Base-by-base conservation (phyloP, 805 yeast genomes). In the Starmerella asiatica region DNA sequence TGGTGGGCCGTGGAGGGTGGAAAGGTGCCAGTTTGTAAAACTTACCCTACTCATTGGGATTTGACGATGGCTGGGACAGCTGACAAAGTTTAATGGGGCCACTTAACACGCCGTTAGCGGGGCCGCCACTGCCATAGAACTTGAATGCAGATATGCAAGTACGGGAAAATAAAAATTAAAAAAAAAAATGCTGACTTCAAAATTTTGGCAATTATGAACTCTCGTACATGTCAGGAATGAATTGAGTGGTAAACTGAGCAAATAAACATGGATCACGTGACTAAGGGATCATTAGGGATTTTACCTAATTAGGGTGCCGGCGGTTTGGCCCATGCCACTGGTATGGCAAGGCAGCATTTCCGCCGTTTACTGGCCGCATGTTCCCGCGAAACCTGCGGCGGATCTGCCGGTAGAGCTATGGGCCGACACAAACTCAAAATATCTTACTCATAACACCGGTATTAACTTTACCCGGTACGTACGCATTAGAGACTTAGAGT, bases 281-380 rank as follows among this genome's bases (percentile, higher is more conserved):
- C n/a, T n/a, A n/a, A n/a, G n/a, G n/a, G n/a, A n/a, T n/a, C n/a
- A 24, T 34, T 24, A 29, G 37, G 27, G 36, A 6, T 15, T 6
- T 18, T 27, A 31, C 30, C 27, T 27, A 20, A 21, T 29, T 27
- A 29, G 28, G 15, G 9, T 39, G n/a, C n/a, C n/a, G n/a, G n/a
- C n/a, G n/a, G n/a, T n/a, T n/a, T n/a, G n/a, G n/a, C 28, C 29
- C 15, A 48, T 48, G 52, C 26, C 23, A 21, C 39, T 43, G 17
- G 18, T 41, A 3, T 48, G 52, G 52, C 50, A 37, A 24, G 53
- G 50, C 24, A n/a, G 16, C 5, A 4, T 47, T 6, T 9, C 14
- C 4, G 12, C 28, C 12, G 42, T 43, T 15, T n/a, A 26, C 14
- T 48, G 52, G 52, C 52, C 50, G n/a, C 32, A 35, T 17, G 37